Evolutionary conservation across 129 eudicot genomes (phyloP), one percentile per base, ranked within the genome.

Genomic region (Artemisia argyi): DNA sequence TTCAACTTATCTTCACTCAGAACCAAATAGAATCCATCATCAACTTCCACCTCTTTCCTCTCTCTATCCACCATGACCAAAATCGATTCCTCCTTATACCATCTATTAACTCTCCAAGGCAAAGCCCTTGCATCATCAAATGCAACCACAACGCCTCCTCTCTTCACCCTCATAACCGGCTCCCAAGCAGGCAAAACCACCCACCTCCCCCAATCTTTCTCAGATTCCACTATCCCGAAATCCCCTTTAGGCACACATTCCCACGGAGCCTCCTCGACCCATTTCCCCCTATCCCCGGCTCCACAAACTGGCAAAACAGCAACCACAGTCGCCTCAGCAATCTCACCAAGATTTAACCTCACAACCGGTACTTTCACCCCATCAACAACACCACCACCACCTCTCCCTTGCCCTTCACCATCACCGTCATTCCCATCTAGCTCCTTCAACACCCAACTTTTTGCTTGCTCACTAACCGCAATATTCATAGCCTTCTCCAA

Each of bases 181-280:
- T 48, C 72, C 97, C 97, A 92, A n/a, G 84, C 83, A 0, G 97
- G 97, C 76, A 92, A 55, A 63, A 85, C 97, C 53, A 92, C 93
- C 97, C 97, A 92, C 62, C 84, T 80, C 11, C 64, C 73, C 97
- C 97, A 92, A 11, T 52, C 82, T 35, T 89, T 92, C 80, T 92
- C 96, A 0, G 91, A 78, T 71, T 67, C 87, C 80, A 92, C 86
- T 7, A 92, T 66, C 1, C 97, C 97, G 57, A 92, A 92, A 4
- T 79, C 84, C 55, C 97, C 97, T 46, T 56, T 63, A 24, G 76
- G 64, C 11, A 63, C 76, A 16, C 83, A 72, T 59, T 92, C 94
- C 90, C 90, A 92, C 2, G 97, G 97, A 1, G 97, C 97, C 10
- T 42, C 90, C 75, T 67, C 73, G 75, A 92, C 83, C 78, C 72